Evolutionary conservation across 805 yeast genomes (phyloP).

Genomic region (Saturnispora zaruensis): DNA sequence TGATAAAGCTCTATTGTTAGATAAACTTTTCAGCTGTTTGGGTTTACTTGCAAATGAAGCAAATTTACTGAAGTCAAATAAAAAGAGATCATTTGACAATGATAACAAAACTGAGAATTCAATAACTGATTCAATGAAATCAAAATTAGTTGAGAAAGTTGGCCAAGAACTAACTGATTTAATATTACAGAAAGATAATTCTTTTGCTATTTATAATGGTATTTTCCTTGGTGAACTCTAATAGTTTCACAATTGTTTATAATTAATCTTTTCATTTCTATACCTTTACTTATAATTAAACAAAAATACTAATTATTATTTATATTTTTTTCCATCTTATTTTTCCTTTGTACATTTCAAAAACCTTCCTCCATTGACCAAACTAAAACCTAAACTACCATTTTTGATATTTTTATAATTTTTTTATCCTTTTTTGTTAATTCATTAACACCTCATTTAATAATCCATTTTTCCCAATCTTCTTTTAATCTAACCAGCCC

Average conservation of each 20-base stretch:
- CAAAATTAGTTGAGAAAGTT: constrained; percentile 45
- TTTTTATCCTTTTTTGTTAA: background rate
- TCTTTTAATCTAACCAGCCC: constrained; percentile 41
- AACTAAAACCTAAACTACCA: background rate
- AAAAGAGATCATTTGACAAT: constrained; percentile 19
- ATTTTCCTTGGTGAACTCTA: constrained; percentile 63
- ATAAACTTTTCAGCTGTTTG: constrained; percentile 46
- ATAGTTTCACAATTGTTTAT: background rate
- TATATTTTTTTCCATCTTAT: background rate
- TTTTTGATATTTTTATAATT: background rate
- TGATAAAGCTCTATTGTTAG: constrained; percentile 10
- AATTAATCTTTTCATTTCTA: background rate
- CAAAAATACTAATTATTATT: background rate
- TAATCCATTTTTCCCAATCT: constrained; percentile 61
- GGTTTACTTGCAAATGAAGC: constrained; percentile 36
- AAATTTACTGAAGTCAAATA: constrained; percentile 14
- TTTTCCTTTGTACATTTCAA: background rate
- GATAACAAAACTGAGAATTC: constrained; percentile 16
- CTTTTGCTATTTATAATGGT: constrained; percentile 47
- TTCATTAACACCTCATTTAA: background rate
- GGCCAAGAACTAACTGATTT: constrained; percentile 50
- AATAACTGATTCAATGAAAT: constrained; percentile 19
- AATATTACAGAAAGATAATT: constrained; percentile 40
- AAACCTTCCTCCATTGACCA: background rate
- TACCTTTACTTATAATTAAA: background rate